These are phyloP conservation scores for Zarea fungicola DNA, from an alignment of 2,329 filamentous ascomycete genomes.

Conservation along the genomic window DNA sequence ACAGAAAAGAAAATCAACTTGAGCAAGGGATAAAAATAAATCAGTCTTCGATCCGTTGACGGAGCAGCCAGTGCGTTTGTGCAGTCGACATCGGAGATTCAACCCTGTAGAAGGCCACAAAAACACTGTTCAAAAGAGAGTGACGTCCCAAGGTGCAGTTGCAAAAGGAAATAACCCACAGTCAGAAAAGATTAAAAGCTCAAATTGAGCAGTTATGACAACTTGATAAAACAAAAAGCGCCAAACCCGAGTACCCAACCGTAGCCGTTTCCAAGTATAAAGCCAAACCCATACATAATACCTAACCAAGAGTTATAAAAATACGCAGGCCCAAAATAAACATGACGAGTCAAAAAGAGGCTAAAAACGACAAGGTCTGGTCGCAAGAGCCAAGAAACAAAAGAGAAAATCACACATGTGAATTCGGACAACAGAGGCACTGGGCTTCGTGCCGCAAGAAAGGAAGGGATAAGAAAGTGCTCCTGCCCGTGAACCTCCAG, in stretches of 20 bases:
- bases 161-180: neutral
- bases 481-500: neutral
- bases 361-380: neutral
- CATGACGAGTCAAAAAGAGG: neutral
- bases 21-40: neutral
- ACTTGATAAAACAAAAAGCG: neutral
- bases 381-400: neutral
- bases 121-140: conserved; percentile 9
- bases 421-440: neutral
- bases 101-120: too few relatives aligned
- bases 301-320: conserved; percentile 6
- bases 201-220: neutral
- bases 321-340: conserved; percentile 8
- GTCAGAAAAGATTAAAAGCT: neutral
- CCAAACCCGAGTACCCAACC: conserved; percentile 1
- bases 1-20: too few relatives aligned
- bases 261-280: conserved; percentile 1
- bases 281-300: neutral
- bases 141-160: too few relatives aligned
- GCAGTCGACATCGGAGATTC: neutral
- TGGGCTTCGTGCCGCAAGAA: neutral
- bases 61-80: neutral
- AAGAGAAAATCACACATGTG: neutral
- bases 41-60: conserved; percentile 1
- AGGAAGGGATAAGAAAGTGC: conserved; percentile 5